Base-by-base conservation (phyloP, 768 basidiomycete genomes). In the Exidia glandulosa region DNA sequence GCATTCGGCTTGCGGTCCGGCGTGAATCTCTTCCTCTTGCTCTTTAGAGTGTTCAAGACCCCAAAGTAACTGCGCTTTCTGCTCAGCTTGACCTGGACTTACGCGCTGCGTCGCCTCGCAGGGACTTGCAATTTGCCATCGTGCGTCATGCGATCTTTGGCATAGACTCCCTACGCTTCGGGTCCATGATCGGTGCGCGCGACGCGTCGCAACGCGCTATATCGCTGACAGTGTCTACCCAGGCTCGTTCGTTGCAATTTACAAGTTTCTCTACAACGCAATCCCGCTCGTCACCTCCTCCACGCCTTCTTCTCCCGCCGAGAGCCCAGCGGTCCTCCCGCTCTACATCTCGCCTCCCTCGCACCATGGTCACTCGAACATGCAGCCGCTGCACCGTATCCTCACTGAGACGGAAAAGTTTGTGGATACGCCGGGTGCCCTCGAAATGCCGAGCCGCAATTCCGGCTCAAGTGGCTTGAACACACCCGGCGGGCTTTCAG, bases 111-210 rank as follows among this genome's bases (percentile, higher is more conserved):
- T n/a, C 30, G 50, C 27, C 23, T 55, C 19, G 14, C 65, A 93
- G 89, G 66, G 74, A 81, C n/a, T 71, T 79, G 59, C 82, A 87
- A 10, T 72, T 88, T 7, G 71, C 81, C 3, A 70, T 93, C 27
- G 77, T 96, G 56, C 81, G 87, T 3, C 88, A 82, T 73, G 94
- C 92, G 0, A 75, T 95, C 48, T 89, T 96, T 64, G 93, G 93
- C 0, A 63, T 75, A 45, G 94, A 96, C 67, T 85, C 90, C 0
- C 80, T 87, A 67, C 77, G 94, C 23, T 94, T 95, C 63, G 90
- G 86, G 3, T 83, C 86, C 0, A 94, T 94, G 91, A 76, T 97
- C 36, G 92, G 90, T 85, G 62, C 37, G 70, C 71, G 63, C 45
- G 55, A 27, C 25, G 55, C 63, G 29, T 32, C 7, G 4, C 23